These are phyloP conservation scores for Cladosporium sp. DNA, from an alignment of 2,329 filamentous ascomycete genomes.

Conservation along the genomic window DNA sequence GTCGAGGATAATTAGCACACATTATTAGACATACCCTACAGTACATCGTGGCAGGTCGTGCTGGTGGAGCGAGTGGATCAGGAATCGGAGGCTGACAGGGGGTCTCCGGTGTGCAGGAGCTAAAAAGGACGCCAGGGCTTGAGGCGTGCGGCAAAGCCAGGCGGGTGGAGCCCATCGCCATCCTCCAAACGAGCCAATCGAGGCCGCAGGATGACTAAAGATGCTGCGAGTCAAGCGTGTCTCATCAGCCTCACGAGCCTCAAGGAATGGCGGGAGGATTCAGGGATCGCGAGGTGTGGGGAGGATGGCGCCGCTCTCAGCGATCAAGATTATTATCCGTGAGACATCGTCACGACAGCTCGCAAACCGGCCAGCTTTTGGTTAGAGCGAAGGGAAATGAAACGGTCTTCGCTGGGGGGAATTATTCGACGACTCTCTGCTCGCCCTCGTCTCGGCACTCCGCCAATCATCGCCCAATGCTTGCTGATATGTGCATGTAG, in stretches of 20 bases:
- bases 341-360: background rate
- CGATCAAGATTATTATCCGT: background rate
- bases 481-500: background rate
- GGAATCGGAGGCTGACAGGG: slow-evolving; percentile 2
- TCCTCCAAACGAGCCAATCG: slow-evolving; percentile 2
- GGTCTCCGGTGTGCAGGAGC: background rate
- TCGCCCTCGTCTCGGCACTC: background rate
- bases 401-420: background rate
- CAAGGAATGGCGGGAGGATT: slow-evolving; percentile 13
- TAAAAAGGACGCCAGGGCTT: background rate
- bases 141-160: slow-evolving; percentile 11
- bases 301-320: slow-evolving; percentile 2
- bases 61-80: background rate
- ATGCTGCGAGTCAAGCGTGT: slow-evolving; percentile 9
- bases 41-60: slow-evolving; percentile 10
- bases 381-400: background rate
- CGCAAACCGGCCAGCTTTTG: background rate
- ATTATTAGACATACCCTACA: background rate
- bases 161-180: slow-evolving; percentile 12
- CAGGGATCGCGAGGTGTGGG: background rate
- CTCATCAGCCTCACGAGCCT: background rate
- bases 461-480: background rate
- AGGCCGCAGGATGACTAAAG: slow-evolving; percentile 17
- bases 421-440: background rate
- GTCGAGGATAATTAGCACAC: background rate